Conservation (phyloP, 257 asterid species). For the Lantana camara region DNA sequence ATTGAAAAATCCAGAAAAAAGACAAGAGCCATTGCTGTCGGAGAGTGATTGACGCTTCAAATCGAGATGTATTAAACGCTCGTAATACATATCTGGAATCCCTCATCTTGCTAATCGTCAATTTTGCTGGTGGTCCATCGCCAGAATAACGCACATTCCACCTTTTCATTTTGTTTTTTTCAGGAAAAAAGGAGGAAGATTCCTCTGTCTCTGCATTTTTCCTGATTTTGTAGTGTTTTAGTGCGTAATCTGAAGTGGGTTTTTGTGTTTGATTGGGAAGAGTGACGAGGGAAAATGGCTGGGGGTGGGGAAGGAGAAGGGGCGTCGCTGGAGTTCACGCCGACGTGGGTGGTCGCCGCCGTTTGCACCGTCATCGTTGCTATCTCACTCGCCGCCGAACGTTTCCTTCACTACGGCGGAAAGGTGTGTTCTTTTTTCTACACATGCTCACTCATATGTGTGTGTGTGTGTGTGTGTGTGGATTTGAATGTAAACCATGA, state of each 20-base stretch:
- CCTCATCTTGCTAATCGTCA: not conserved
- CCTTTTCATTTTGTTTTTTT: not conserved
- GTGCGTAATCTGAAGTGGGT: slow-evolving; percentile 26
- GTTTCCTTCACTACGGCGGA: slow-evolving; percentile 68
- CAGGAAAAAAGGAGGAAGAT: too few species aligned
- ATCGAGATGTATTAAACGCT: slow-evolving; percentile 16
- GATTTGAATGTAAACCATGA: slow-evolving; percentile 10
- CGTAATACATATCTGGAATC: not conserved
- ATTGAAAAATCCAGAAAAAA: not conserved
- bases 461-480: slow-evolving; percentile 9
- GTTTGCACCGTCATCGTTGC: slow-evolving; percentile 77
- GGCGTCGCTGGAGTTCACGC: slow-evolving; percentile 65
- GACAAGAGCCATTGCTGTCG: slow-evolving; percentile 14
- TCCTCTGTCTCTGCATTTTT: not conserved
- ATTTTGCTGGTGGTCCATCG: slow-evolving; percentile 12
- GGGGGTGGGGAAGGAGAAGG: slow-evolving; percentile 75
- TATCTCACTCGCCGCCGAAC: slow-evolving; percentile 71
- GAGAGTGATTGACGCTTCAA: slow-evolving; percentile 29
- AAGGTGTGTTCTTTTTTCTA: slow-evolving; percentile 36
- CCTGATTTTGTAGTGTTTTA: not conserved
- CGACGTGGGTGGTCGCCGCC: slow-evolving; percentile 93
- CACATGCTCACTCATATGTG: not conserved
- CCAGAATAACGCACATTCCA: slow-evolving; percentile 4
- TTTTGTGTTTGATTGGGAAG: slow-evolving; percentile 15
- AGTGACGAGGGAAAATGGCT: slow-evolving; percentile 42